Evolutionary conservation across 148 eudicot genomes (phyloP).

Genomic region (Rhododendron simsii): DNA sequence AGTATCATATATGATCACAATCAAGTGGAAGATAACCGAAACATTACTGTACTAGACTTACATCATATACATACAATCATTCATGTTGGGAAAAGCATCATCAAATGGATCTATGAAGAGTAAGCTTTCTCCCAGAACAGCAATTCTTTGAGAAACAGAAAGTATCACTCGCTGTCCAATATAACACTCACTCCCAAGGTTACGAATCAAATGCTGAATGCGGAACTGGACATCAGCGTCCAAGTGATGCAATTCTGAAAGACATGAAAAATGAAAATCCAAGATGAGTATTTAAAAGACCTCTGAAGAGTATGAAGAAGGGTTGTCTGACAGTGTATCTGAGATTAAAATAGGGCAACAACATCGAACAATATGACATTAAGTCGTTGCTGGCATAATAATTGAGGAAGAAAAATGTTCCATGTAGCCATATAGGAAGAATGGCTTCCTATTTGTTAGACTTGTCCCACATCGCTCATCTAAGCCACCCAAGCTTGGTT

Average conservation of each 20-base stretch:
- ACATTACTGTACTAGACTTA: constrained; percentile 32
- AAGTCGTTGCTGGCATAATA: neutral
- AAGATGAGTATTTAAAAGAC: neutral
- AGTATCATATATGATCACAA: neutral
- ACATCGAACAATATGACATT: neutral
- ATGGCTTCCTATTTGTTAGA: neutral
- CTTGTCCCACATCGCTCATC: no score
- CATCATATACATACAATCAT: constrained; percentile 63
- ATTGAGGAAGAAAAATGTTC: neutral
- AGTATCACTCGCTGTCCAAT: constrained; percentile 72
- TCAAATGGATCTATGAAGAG: constrained; percentile 86
- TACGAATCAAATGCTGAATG: constrained; percentile 68
- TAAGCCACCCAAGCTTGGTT: no score
- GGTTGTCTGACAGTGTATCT: neutral
- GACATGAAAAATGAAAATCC: neutral
- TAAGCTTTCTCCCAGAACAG: constrained; percentile 62
- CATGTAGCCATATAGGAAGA: neutral
- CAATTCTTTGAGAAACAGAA: constrained; percentile 66
- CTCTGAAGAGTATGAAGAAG: neutral
- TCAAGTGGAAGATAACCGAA: neutral
- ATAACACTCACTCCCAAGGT: constrained; percentile 65
- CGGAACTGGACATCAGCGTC: constrained; percentile 38
- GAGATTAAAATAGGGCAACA: constrained; percentile 1
- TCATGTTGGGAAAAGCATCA: constrained; percentile 56
- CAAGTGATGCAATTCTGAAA: constrained; percentile 38